Percentiles rank a stretch among this genome's conserved stretches.
Conservation (phyloP, 495 filamentous ascomycete species). For the Aspergillus heteromorphus region DNA sequence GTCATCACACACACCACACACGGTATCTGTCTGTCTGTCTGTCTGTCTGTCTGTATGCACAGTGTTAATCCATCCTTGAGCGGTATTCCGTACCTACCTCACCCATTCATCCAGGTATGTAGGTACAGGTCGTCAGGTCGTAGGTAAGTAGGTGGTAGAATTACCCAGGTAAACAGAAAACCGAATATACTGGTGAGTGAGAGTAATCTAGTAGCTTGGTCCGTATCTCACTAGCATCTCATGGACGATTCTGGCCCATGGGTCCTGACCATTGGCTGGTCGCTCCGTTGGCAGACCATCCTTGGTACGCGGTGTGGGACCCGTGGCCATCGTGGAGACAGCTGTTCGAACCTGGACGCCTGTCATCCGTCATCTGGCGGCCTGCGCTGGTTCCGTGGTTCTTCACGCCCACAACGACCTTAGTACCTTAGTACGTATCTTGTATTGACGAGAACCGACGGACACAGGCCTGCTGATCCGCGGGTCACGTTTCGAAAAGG, state of each 20-base stretch:
- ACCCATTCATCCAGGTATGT: no score
- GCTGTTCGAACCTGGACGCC: slow-evolving; percentile 21
- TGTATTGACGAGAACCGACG: background rate
- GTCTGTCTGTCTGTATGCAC: no score
- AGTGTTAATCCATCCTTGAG: no score
- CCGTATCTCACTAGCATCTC: background rate
- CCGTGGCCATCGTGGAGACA: slow-evolving; percentile 17
- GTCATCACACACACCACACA: background rate
- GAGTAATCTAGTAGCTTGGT: no score
- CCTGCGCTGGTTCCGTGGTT: background rate
- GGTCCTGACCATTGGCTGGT: background rate
- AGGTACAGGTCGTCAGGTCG: no score
- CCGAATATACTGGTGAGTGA: no score
- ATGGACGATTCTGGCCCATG: background rate
- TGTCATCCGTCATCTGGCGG: slow-evolving; percentile 12
- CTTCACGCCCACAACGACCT: background rate
- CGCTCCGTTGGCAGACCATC: slow-evolving; percentile 9
- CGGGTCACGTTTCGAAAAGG: background rate
- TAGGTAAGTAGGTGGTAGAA: no score
- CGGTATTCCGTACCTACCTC: no score
- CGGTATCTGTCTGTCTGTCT: background rate
- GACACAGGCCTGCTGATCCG: background rate
- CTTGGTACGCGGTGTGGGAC: slow-evolving; percentile 14
- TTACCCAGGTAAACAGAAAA: no score
- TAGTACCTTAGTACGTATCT: background rate